These are phyloP conservation scores for Yamadazyma buinensis DNA, from an alignment of 1,139 yeast genomes.

Conservation along the genomic window DNA sequence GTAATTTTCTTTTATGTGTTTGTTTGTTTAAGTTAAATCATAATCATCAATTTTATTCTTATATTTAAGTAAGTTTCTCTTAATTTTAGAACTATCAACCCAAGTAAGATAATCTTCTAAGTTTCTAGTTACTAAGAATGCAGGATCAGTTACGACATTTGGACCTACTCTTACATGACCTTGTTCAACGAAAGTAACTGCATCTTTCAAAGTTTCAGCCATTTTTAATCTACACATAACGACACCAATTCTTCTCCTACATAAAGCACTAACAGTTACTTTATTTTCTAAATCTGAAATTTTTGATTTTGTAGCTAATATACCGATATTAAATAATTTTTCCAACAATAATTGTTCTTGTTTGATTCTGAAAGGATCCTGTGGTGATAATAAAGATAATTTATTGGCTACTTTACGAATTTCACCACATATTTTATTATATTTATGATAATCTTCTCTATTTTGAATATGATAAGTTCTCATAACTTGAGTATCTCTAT, in stretches of 20 bases:
- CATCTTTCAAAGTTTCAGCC: constrained; percentile 89
- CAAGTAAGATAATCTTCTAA: constrained; percentile 97
- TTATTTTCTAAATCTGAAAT: constrained; percentile 92
- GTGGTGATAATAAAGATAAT: constrained; percentile 76
- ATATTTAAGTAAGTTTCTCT: constrained; percentile 82
- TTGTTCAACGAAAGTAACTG: constrained; percentile 88
- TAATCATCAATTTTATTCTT: constrained; percentile 83
- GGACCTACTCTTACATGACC: constrained; percentile 99
- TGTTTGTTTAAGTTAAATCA: constrained; percentile 46
- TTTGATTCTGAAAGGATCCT: constrained; percentile 79
- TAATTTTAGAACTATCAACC: constrained; percentile 94
- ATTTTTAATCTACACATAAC: constrained; percentile 93
- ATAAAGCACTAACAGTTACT: constrained; percentile 85
- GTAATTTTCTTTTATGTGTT: neutral
- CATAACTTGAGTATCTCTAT: constrained; percentile 94
- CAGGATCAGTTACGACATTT: constrained; percentile 91
- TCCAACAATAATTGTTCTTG: constrained; percentile 86
- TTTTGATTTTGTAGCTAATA: constrained; percentile 78
- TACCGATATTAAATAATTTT: constrained; percentile 84
- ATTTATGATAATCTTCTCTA: constrained; percentile 93
- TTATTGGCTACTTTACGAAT: constrained; percentile 83
- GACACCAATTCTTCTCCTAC: constrained; percentile 89
- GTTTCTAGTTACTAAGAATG: constrained; percentile 85
- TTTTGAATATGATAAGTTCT: constrained; percentile 89
- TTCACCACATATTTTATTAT: constrained; percentile 88